Percentiles rank a stretch among this genome's conserved stretches.
phyloP scores from a whole-genome alignment of 129 eudicot species.

The Saposhnikovia divaricata region DNA sequence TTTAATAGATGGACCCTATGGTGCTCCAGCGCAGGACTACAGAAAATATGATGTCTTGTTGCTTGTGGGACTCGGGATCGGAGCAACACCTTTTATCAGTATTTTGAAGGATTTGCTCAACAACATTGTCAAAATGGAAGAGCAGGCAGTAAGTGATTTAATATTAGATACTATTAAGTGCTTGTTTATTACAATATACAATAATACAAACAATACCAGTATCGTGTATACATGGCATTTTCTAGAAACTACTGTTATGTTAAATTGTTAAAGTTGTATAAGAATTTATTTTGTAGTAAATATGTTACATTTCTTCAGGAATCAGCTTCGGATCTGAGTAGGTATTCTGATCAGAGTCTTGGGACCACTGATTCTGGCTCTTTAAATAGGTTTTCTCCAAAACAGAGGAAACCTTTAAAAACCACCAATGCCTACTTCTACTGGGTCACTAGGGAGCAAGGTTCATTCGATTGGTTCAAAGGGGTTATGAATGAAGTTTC shows the following conservation, averaged over 20 bases:
- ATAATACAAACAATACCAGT: background rate
- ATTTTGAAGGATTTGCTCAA: conserved; percentile 89
- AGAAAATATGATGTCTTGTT: conserved; percentile 79
- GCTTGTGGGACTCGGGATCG: conserved; percentile 96
- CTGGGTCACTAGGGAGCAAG: conserved; percentile 99
- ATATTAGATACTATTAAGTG: background rate
- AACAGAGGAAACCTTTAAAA: conserved; percentile 49
- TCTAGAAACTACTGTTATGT: background rate
- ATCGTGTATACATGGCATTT: background rate
- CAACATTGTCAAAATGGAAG: conserved; percentile 89
- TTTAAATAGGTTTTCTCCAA: conserved; percentile 37
- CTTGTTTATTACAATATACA: background rate
- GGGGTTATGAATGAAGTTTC: conserved; percentile 99
- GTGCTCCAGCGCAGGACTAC: conserved; percentile 98
- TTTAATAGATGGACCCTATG: conserved; percentile 91
- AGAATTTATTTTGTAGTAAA: background rate
- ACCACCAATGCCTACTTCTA: conserved; percentile 96
- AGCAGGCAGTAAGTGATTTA: conserved; percentile 53
- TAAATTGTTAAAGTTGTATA: background rate
- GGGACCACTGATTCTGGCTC: conserved; percentile 42
- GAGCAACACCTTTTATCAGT: conserved; percentile 98
- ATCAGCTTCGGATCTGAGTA: conserved; percentile 52
- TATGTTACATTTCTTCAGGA: conserved; percentile 40
- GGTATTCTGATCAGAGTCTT: conserved; percentile 53
- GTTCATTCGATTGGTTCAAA: conserved; percentile 99